Evolutionary conservation across 2,329 filamentous ascomycete species (phyloP), one percentile per base, ranked within the genome.

Genomic region (Mycosphaerella sp.): DNA sequence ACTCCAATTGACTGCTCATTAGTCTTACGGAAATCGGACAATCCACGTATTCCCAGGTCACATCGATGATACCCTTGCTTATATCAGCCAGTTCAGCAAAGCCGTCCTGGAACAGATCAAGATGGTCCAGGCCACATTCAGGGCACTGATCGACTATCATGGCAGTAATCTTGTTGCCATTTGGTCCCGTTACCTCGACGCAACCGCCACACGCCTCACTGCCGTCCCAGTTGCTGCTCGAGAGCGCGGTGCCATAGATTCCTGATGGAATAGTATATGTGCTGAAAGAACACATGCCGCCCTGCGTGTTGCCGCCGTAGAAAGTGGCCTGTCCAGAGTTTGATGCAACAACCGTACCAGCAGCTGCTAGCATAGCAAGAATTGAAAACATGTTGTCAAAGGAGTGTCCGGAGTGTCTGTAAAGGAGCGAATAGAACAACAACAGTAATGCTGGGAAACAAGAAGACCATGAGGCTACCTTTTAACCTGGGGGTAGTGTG

Each of bases 121-220:
- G 72, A 59, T 79, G 74, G 67, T 78, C 76, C 41, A 64, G 52
- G 13, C 70, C 73, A 59, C 79, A 81, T 54, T 72, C 73, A 35
- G 78, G 78, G 65, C 79, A 82, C 66, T 80, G 65, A 63, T 82
- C 79, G 16, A 78, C 66, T 69, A 82, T 79, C 82, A 86, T 86
- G 35, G 78, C 82, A 28, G 74, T 84, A 64, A 86, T 75, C 18
- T 35, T 58, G 46, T 62, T 63, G 40, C 80, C 81, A 12, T 65
- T 72, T 3, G 76, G 77, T 0, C 79, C 79, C 2, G 74, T 81
- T 30, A 86, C 79, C 45, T 74, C 66, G 10, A 86, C 69, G 57
- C 84, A 86, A 16, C 74, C 70, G 57, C 84, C 83, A 61, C 84
- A 87, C 56, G 79, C 71, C 37, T 70, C 73, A 1, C 76, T 73